Percentiles rank a stretch among this genome's conserved stretches.
Evolutionary conservation across 2,329 filamentous ascomycete species (phyloP).

Genomic region (Drechslerella stenobrocha): DNA sequence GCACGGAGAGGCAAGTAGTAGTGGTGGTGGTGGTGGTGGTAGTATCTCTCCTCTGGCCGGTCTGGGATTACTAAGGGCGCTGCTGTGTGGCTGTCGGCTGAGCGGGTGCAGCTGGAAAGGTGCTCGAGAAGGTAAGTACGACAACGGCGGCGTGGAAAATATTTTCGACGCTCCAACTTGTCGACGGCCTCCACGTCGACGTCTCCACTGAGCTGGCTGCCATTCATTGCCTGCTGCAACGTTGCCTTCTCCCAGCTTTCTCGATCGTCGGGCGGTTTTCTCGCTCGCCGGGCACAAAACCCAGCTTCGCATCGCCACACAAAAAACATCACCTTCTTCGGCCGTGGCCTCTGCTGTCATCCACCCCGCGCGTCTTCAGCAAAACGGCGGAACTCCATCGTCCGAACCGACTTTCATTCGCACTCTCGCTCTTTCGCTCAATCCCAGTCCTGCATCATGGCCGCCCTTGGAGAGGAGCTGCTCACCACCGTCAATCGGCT

Average conservation of each 20-base stretch:
- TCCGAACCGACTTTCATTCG: slow-evolving; percentile 16
- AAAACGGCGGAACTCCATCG: slow-evolving; percentile 8
- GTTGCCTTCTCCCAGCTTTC: slow-evolving; percentile 45
- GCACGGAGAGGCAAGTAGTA: neutral
- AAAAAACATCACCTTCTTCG: neutral
- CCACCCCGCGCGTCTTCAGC: slow-evolving; percentile 12
- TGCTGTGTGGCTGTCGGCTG: slow-evolving; percentile 12
- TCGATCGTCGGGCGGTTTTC: slow-evolving; percentile 27
- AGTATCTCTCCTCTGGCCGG: slow-evolving; percentile 2
- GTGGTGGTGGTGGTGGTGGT: neutral
- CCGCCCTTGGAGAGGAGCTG: slow-evolving; percentile 92
- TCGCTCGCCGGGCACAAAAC: slow-evolving; percentile 10
- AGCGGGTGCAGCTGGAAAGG: slow-evolving; percentile 31
- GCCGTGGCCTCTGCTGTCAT: neutral
- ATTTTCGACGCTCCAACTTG: slow-evolving; percentile 6
- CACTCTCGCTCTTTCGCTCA: slow-evolving; percentile 47
- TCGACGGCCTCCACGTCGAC: slow-evolving; percentile 18
- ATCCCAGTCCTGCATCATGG: slow-evolving; percentile 65
- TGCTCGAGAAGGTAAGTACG: slow-evolving; percentile 11
- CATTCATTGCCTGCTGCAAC: no score
- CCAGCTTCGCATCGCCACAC: slow-evolving; percentile 11
- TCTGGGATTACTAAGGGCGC: no score
- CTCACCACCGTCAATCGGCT: slow-evolving; percentile 96
- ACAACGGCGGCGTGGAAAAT: slow-evolving; percentile 23
- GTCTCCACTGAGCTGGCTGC: slow-evolving; percentile 42